A percentile compares a stretch with the other conserved stretches of the same genome.
Conservation (phyloP, 176 grass and related monocot genomes). For the Ampelocalamus luodianensis region DNA sequence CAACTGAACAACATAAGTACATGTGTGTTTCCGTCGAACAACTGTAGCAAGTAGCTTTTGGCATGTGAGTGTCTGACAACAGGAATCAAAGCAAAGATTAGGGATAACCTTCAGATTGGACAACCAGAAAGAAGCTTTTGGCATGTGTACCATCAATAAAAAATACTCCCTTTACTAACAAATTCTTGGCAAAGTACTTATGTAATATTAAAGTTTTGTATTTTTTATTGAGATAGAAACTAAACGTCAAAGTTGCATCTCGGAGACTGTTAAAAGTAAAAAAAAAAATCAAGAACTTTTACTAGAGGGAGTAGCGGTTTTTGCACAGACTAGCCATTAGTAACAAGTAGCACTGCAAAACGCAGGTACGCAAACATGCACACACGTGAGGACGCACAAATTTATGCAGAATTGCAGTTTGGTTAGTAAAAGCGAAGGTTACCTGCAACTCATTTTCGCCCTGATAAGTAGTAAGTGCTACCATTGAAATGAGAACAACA, state of each 20-base stretch:
- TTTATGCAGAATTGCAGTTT: slow-evolving; percentile 26
- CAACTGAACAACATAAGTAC: slow-evolving; percentile 80
- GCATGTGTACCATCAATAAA: slow-evolving; percentile 15
- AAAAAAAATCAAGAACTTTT: not conserved
- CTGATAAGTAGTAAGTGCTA: slow-evolving; percentile 79
- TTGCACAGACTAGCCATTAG: slow-evolving; percentile 12
- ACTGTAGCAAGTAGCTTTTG: slow-evolving; percentile 84
- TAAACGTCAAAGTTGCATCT: slow-evolving; percentile 30
- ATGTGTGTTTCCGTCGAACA: slow-evolving; percentile 82
- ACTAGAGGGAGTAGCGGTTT: not conserved
- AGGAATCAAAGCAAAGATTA: slow-evolving; percentile 58
- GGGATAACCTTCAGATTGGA: slow-evolving; percentile 1
- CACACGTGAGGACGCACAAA: not conserved
- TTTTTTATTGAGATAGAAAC: slow-evolving; percentile 3
- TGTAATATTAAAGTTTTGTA: not conserved
- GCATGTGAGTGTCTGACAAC: slow-evolving; percentile 80
- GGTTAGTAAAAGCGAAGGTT: slow-evolving; percentile 34
- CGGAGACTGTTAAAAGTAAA: slow-evolving; percentile 24
- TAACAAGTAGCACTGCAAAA: slow-evolving; percentile 29
- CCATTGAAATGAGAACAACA: slow-evolving; percentile 75
- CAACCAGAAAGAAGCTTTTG: slow-evolving; percentile 27
- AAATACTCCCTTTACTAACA: slow-evolving; percentile 23
- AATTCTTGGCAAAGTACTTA: not conserved
- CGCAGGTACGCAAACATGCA: not conserved
- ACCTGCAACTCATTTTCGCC: slow-evolving; percentile 95